Evolutionary conservation across 2,329 filamentous ascomycete species (phyloP), one percentile per base, ranked within the genome.

Genomic region (Lasiodiplodia gonubiensis): DNA sequence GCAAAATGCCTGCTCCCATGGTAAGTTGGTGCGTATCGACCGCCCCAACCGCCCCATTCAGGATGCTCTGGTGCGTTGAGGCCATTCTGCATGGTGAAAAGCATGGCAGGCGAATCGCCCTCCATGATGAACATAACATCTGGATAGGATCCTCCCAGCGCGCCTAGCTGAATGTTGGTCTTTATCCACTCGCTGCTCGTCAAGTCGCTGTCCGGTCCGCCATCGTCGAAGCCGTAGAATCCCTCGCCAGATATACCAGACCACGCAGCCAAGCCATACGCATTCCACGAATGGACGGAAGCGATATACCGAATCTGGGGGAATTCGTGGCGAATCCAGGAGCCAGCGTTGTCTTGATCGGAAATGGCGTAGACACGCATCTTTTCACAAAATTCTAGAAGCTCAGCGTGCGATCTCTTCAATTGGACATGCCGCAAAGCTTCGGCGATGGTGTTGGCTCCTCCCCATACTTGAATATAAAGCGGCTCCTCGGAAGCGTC

Each of bases 311-410:
- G 84, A 7, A 88, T 72, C 30, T 85, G 81, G 0, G 86, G 85
- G 68, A 83, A 88, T 2, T 79, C 81, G 54, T 78, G 75, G 18
- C 86, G 82, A 42, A 89, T 84, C 86, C 86, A 88, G 0, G 81
- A 75, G 0, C 85, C 86, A 0, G 84, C 83, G 69, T 89, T 83
- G 69, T 88, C 86, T 70, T 88, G 86, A 69, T 88, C 86, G 7
- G 85, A 87, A 66, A 88, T 87, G 42, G 86, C 76, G 35, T 79
- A 79, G 3, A 79, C 73, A 2, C 77, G 74, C 2, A 79, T 70
- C 69, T 80, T 81, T 2, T 77, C 72, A 1, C 75, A 74, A n/a
- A 84, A 71, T 0, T 59, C 66, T 0, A 72, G 71, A 2, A 78
- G 74, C 1, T 81, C 76, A 0, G 67, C 21, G 11, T 70, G 63